Conservation (phyloP, 2,329 filamentous ascomycete genomes). For the Chaetomiaceae sp. region DNA sequence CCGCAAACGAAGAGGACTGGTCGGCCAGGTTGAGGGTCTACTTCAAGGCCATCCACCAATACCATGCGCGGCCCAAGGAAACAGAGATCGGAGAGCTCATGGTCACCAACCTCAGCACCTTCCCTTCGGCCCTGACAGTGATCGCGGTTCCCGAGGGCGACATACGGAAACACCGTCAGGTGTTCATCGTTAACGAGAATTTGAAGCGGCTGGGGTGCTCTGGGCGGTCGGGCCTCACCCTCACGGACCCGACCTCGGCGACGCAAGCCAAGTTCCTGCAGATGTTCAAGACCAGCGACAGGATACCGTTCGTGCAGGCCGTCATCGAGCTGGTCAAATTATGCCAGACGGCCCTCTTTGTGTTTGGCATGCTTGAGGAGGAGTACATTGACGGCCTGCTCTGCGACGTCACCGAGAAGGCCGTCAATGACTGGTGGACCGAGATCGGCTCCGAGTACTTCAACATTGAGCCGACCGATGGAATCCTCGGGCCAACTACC, state of each 20-base stretch:
- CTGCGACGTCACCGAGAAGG: conserved; percentile 87
- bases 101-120: conserved; percentile 89
- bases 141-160: conserved; percentile 86
- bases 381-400: conserved; percentile 89
- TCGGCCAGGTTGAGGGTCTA: conserved; percentile 74
- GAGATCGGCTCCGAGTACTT: conserved; percentile 89
- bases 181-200: conserved; percentile 92
- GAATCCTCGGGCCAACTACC: conserved; percentile 85
- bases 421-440: conserved; percentile 93
- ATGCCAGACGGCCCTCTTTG: conserved; percentile 80
- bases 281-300: conserved; percentile 81
- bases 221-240: conserved; percentile 77
- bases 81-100: conserved; percentile 80
- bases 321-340: conserved; percentile 87
- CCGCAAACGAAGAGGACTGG: conserved; percentile 74
- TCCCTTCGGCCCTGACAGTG: conserved; percentile 88
- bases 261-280: conserved; percentile 90
- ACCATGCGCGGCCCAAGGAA: conserved; percentile 77
- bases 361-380: conserved; percentile 82
- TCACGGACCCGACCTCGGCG: conserved; percentile 71
- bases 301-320: conserved; percentile 69
- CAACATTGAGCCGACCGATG: conserved; percentile 87
- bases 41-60: conserved; percentile 79
- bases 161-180: conserved; percentile 68
- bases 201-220: conserved; percentile 90